Base-by-base conservation (phyloP, 768 basidiomycete species). In the Boletus rubropictus region DNA sequence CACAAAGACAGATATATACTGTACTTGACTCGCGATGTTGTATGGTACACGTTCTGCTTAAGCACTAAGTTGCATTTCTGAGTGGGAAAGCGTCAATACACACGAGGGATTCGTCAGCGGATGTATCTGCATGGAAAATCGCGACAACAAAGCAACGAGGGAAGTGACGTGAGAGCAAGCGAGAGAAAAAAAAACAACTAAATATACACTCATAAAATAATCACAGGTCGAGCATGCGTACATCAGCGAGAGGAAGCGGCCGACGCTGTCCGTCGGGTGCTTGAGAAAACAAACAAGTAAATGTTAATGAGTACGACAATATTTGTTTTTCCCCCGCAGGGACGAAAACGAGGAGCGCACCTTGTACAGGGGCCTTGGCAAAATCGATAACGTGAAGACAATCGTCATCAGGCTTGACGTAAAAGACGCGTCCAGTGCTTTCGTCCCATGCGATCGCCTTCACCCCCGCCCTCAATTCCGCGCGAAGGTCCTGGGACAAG, bases 371-470 rank as follows among this genome's bases (percentile, higher is more conserved):
- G 6, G 63, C 62, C 39, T 59, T 55, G 7, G 74, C 73, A 39
- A 77, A 75, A 55, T 83, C 81, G 46, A 77, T 56, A 28, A 82
- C 69, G 27, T 69, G 61, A 35, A 83, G 66, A 12, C 62, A 49
- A 4, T 64, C 44, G 24, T 72, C 72, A 7, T 71, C 55, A 11
- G 69, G 69, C 27, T 70, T 66, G 37, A 76, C 75, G 7, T 83
- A 63, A 53, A 78, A 77, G 12, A 84, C 69, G 32, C 82, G 70
- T 4, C 82, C 83, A 11, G 77, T 78, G 20, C 72, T 68, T 60
- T 86, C 83, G 50, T 86, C 84, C 80, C 80, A 86, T 7, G 78
- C 69, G 28, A 84, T 72, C 15, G 77, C 70, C n/a, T 64, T 62
- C 29, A 81, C 59, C 8, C 72, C 76, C 4, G 55, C 35, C 44